Percentiles rank a stretch among this genome's conserved stretches.
phyloP scores from a whole-genome alignment of 129 eudicot species.

The Centaurea solstitialis region DNA sequence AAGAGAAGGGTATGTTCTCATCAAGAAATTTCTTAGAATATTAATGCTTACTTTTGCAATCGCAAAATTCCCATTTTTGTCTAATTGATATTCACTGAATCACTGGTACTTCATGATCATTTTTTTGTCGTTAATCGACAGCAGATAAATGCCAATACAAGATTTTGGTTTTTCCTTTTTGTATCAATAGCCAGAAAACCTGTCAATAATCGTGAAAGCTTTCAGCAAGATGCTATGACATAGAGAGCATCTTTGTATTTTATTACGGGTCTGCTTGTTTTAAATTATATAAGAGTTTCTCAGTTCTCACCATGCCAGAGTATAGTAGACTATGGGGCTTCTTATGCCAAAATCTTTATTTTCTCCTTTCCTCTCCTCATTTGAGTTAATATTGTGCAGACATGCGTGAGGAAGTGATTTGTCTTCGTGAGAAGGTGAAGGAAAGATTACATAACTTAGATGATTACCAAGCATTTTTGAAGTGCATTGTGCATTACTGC shows the following conservation, averaged over 20 bases:
- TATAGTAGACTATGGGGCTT: background rate
- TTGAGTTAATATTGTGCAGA: constrained; percentile 39
- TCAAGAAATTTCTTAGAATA: background rate
- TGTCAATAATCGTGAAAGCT: background rate
- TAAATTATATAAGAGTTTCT: too few species aligned
- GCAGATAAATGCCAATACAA: background rate
- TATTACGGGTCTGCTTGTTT: background rate
- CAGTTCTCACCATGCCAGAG: background rate
- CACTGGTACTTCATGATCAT: background rate
- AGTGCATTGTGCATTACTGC: constrained; percentile 60
- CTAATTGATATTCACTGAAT: background rate
- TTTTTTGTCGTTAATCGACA: background rate
- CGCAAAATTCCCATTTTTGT: background rate
- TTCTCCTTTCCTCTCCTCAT: constrained; percentile 1
- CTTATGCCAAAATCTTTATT: constrained; percentile 5
- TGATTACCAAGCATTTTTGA: constrained; percentile 53
- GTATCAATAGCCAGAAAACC: background rate
- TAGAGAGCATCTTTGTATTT: background rate
- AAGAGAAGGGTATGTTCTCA: background rate
- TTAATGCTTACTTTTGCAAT: background rate
- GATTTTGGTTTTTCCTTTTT: background rate
- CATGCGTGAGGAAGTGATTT: constrained; percentile 49
- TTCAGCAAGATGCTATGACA: background rate
- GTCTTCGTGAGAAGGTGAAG: constrained; percentile 69
- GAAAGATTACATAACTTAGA: constrained; percentile 51